Conservation (phyloP, 306 rosid genomes). For the Lagenaria siceraria region DNA sequence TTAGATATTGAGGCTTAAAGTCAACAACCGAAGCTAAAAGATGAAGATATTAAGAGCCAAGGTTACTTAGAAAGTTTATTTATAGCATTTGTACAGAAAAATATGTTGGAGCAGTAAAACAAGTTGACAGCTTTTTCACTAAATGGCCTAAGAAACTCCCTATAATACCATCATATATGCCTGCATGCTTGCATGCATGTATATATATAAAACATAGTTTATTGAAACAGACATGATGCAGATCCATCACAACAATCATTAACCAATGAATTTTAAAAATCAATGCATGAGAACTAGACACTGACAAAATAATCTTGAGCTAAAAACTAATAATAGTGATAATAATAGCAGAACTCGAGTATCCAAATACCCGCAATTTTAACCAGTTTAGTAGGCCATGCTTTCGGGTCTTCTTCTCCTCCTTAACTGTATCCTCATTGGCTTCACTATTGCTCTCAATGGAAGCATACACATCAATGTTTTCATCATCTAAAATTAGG, state of each 20-base stretch:
- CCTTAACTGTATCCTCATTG: constrained; percentile 49
- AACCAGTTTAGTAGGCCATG: constrained; percentile 94
- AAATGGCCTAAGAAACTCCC: neutral
- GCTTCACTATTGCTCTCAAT: constrained; percentile 55
- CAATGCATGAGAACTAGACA: neutral
- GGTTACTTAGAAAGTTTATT: neutral
- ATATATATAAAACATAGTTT: neutral
- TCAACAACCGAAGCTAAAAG: neutral
- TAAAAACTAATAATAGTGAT: neutral
- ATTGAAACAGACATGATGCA: neutral
- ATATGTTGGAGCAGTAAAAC: neutral
- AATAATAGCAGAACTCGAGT: neutral
- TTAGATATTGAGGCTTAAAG: neutral
- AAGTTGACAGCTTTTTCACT: neutral
- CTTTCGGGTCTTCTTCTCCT: constrained; percentile 76
- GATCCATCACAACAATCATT: neutral
- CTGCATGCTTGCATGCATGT: neutral
- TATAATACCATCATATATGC: neutral
- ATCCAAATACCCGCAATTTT: constrained; percentile 52
- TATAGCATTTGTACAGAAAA: neutral
- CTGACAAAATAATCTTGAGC: neutral
- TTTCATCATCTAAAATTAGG: constrained; percentile 81
- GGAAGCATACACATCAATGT: constrained; percentile 59
- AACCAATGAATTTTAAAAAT: neutral
- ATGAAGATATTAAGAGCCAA: neutral